A percentile compares a stretch with the other conserved stretches of the same genome.
phyloP scores from a whole-genome alignment of 352 stramenopile genomes.

The Pythium angustatum region DNA sequence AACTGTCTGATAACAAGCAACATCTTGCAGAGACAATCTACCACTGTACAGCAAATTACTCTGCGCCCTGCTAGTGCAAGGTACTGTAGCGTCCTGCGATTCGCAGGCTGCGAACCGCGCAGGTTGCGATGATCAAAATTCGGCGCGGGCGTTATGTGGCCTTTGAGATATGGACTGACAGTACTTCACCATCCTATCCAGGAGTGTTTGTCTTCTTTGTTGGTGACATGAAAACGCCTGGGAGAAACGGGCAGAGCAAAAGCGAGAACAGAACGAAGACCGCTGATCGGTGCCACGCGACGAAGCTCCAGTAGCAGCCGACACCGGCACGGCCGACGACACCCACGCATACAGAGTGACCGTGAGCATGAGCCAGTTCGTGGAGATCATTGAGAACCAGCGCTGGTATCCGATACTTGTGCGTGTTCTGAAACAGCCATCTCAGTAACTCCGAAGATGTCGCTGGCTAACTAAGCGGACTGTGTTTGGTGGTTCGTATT shows the following conservation, averaged over 20 bases:
- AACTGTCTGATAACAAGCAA: too few relatives aligned
- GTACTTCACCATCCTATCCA: background rate
- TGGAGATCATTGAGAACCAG: slow-evolving; percentile 87
- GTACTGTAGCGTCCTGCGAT: too few relatives aligned
- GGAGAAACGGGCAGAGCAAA: slow-evolving; percentile 7
- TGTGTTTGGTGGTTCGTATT: background rate
- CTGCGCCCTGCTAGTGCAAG: too few relatives aligned
- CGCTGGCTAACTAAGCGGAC: too few relatives aligned
- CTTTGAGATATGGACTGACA: slow-evolving; percentile 12
- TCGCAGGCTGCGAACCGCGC: too few relatives aligned
- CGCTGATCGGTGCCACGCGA: background rate
- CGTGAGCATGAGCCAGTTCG: slow-evolving; percentile 26
- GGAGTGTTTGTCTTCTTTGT: slow-evolving; percentile 22
- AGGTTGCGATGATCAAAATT: too few relatives aligned
- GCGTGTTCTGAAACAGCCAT: slow-evolving; percentile 13
- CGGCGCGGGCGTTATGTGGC: slow-evolving; percentile 1
- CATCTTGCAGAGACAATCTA: too few relatives aligned
- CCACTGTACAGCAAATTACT: too few relatives aligned
- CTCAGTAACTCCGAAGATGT: too few relatives aligned
- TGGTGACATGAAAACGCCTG: slow-evolving; percentile 1
- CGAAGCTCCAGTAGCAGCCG: background rate
- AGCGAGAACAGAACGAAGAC: background rate
- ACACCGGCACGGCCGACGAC: too few relatives aligned
- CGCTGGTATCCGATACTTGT: slow-evolving; percentile 83
- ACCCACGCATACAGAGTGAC: too few relatives aligned